phyloP scores from a whole-genome alignment of 2,329 filamentous ascomycete species.

The Aspergillus luchuensis region DNA sequence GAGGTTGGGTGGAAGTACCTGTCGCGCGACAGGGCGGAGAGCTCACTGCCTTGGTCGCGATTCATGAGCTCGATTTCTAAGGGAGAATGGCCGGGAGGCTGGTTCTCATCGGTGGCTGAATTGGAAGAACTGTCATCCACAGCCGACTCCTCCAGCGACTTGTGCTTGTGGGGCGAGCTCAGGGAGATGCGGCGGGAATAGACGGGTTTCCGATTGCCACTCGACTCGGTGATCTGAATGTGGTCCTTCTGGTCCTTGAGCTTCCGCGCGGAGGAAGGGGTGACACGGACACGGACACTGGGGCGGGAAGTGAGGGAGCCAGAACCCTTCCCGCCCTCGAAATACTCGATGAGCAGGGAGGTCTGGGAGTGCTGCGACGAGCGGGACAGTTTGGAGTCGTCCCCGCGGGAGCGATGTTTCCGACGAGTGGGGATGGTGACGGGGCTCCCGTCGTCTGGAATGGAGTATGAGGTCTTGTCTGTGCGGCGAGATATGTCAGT shows the following conservation, averaged over 20 bases:
- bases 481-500: slow-evolving; percentile 54
- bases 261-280: slow-evolving; percentile 68
- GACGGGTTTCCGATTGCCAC: slow-evolving; percentile 70
- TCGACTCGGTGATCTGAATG: slow-evolving; percentile 83
- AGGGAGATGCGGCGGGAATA: slow-evolving; percentile 70
- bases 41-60: slow-evolving; percentile 65
- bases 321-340: slow-evolving; percentile 71
- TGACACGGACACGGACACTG: slow-evolving; percentile 78
- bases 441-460: slow-evolving; percentile 65
- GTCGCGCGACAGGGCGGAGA: slow-evolving; percentile 62
- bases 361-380: slow-evolving; percentile 71
- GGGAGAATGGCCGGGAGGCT: slow-evolving; percentile 67
- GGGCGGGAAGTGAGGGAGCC: slow-evolving; percentile 66
- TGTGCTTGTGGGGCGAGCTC: slow-evolving; percentile 43
- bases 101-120: slow-evolving; percentile 77
- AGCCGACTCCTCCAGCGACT: slow-evolving; percentile 35
- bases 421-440: slow-evolving; percentile 79
- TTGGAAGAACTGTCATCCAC: slow-evolving; percentile 72
- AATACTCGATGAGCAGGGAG: slow-evolving; percentile 91
- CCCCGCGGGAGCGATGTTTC: slow-evolving; percentile 59
- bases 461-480: slow-evolving; percentile 54
- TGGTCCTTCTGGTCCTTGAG: slow-evolving; percentile 64
- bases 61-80: slow-evolving; percentile 87
- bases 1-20: slow-evolving; percentile 70
- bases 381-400: slow-evolving; percentile 54